A percentile compares a stretch with the other conserved stretches of the same genome.
These are phyloP conservation scores for Rubus parviflorus DNA, from an alignment of 306 rosid species.

Conservation along the genomic window DNA sequence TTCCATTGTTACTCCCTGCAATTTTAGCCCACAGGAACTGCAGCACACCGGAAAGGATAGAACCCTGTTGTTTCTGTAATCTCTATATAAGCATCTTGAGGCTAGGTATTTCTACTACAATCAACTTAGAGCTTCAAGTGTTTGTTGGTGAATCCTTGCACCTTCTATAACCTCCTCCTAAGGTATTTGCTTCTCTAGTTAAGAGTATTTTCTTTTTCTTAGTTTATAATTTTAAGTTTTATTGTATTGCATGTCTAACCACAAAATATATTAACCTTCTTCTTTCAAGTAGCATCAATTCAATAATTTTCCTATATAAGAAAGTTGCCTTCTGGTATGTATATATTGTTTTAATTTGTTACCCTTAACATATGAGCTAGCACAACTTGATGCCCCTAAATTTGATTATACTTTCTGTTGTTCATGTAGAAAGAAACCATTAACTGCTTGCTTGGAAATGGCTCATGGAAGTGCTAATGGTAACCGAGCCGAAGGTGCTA, in stretches of 20 bases:
- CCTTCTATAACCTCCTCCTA: neutral
- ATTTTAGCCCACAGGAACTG: conserved; percentile 8
- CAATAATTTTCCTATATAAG: neutral
- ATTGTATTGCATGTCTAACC: neutral
- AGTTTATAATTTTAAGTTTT: neutral
- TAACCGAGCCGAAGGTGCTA: neutral
- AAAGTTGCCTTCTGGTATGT: conserved; percentile 1
- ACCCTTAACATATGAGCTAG: neutral
- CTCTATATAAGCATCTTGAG: conserved; percentile 23
- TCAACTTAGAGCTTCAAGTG: conserved; percentile 3
- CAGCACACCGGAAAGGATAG: neutral
- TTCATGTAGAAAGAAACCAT: neutral
- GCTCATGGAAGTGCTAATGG: neutral
- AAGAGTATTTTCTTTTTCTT: neutral
- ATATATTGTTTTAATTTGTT: neutral
- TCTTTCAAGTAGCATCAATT: neutral
- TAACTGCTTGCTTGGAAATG: conserved; percentile 1
- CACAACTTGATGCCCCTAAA: neutral
- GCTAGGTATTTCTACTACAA: neutral
- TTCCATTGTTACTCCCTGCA: neutral
- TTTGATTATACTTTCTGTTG: neutral
- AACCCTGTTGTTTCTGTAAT: conserved; percentile 10
- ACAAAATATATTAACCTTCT: neutral
- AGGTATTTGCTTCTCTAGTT: neutral
- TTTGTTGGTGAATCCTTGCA: neutral